phyloP scores from a whole-genome alignment of 345 rosid genomes.

The Alliaria petiolata region DNA sequence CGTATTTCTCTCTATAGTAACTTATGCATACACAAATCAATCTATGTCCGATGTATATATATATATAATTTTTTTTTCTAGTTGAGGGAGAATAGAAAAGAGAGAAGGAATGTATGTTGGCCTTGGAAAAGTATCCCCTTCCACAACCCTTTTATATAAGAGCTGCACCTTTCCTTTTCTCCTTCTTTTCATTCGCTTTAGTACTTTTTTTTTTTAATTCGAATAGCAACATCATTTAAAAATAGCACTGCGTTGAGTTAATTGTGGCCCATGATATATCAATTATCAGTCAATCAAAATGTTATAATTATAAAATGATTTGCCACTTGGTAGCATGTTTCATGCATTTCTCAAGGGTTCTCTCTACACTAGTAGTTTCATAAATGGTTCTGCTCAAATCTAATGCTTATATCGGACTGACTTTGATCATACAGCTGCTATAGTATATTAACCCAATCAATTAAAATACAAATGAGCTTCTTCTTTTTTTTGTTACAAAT shows the following conservation, averaged over 20 bases:
- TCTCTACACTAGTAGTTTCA: constrained; percentile 8
- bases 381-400: constrained; percentile 4
- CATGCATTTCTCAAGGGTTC: constrained; percentile 26
- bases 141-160: constrained; percentile 26
- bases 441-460: not conserved
- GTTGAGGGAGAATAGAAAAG: constrained; percentile 4
- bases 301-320: constrained; percentile 20
- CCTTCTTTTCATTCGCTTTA: not conserved
- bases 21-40: not conserved
- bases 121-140: constrained; percentile 23
- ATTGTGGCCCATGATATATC: constrained; percentile 32
- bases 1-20: not conserved
- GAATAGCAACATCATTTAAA: not conserved
- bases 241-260: constrained; percentile 20
- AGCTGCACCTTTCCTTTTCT: constrained; percentile 3
- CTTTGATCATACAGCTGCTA: constrained; percentile 9
- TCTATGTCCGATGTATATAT: not conserved
- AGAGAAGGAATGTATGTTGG: constrained; percentile 29
- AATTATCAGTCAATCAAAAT: constrained; percentile 21
- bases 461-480: not conserved
- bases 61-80: not conserved
- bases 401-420: constrained; percentile 1
- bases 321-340: constrained; percentile 32
- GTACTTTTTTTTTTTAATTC: not conserved
- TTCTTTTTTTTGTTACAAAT: not conserved